These are phyloP conservation scores for Aurinia saxatilis DNA, from an alignment of 345 rosid genomes.

Conservation along the genomic window DNA sequence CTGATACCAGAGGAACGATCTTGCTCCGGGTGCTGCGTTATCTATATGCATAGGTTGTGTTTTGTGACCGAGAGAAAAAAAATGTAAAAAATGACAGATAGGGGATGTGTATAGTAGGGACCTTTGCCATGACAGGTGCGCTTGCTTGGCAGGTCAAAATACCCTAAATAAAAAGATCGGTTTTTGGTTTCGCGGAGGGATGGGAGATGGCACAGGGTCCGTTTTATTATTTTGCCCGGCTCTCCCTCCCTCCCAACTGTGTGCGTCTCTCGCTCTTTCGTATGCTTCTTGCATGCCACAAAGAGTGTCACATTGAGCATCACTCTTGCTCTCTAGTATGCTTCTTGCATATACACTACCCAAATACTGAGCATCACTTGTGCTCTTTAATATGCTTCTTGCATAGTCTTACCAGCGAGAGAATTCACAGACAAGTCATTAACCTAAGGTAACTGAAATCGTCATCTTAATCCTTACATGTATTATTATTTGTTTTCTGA, in stretches of 20 bases:
- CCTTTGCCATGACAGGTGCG: conserved; percentile 24
- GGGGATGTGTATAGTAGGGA: neutral
- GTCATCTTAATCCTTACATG: no score
- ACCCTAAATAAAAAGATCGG: neutral
- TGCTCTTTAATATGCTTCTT: neutral
- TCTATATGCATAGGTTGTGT: neutral
- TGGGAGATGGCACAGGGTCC: conserved; percentile 1
- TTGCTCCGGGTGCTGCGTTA: neutral
- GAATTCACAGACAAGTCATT: neutral
- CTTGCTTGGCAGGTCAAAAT: conserved; percentile 22
- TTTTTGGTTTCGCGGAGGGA: conserved; percentile 5
- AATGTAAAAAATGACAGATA: neutral
- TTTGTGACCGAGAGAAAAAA: neutral
- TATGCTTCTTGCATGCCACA: neutral
- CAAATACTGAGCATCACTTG: neutral
- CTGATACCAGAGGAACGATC: no score
- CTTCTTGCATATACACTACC: neutral
- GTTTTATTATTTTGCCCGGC: neutral
- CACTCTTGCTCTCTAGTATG: neutral
- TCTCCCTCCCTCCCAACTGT: neutral
- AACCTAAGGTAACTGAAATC: neutral
- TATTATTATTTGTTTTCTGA: neutral
- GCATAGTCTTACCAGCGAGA: neutral
- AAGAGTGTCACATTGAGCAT: no score
- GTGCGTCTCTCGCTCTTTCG: neutral